These are phyloP conservation scores for Corymbia maculata DNA, from an alignment of 345 rosid genomes.

Conservation along the genomic window DNA sequence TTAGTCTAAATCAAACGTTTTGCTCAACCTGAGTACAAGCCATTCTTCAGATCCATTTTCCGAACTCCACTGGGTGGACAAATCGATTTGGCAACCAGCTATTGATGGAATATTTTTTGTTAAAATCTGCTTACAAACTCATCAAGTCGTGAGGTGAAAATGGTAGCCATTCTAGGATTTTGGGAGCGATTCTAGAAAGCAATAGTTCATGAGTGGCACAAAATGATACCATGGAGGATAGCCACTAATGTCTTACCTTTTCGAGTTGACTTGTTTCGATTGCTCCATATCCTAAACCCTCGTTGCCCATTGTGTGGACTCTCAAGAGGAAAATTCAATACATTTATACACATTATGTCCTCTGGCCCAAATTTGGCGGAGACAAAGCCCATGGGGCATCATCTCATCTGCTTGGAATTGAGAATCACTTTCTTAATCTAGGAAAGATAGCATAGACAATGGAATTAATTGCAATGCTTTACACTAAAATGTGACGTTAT, in stretches of 20 bases:
- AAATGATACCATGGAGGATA: neutral
- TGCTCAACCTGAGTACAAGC: neutral
- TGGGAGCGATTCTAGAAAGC: neutral
- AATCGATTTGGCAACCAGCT: neutral
- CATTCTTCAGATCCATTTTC: neutral
- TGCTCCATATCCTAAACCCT: neutral
- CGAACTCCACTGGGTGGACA: neutral
- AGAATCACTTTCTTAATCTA: neutral
- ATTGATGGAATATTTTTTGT: neutral
- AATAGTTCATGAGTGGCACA: neutral
- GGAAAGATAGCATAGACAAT: neutral
- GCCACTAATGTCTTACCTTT: neutral
- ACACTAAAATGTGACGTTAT: neutral
- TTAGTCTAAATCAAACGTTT: neutral
- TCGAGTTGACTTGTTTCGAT: neutral
- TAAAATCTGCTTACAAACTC: neutral
- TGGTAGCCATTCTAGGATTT: neutral
- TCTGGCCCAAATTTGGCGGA: neutral
- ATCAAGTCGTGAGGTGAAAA: neutral
- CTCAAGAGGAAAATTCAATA: fast-evolving
- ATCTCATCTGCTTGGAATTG: neutral
- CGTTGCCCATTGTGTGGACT: neutral
- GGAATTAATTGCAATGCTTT: neutral
- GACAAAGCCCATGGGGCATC: neutral
- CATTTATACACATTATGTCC: neutral